phyloP scores from a whole-genome alignment of 2,329 filamentous ascomycete species.

The Stagonosporopsis tanaceti region DNA sequence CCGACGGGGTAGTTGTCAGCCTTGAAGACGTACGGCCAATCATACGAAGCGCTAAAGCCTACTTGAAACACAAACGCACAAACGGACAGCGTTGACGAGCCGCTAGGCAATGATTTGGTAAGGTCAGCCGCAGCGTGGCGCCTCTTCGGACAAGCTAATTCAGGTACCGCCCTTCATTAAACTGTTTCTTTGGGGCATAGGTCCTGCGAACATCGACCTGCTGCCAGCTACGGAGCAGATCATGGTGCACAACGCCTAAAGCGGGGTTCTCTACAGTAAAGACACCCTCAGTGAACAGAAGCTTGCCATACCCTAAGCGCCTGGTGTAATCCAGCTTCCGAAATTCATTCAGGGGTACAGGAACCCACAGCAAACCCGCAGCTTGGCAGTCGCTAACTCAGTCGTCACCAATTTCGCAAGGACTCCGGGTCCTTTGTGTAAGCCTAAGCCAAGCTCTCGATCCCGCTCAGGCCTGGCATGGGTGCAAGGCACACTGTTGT shows the following conservation, averaged over 20 bases:
- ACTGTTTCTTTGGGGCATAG: conserved; percentile 7
- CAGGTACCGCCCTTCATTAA: conserved; percentile 45
- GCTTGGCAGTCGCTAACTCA: conserved; percentile 19
- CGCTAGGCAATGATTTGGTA: conserved; percentile 25
- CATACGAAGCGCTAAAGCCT: conserved; percentile 23
- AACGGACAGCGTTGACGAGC: conserved; percentile 25
- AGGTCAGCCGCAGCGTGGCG: conserved; percentile 39
- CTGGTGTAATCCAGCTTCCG: conserved; percentile 11
- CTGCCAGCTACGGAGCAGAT: conserved; percentile 10
- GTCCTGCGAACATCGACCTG: conserved; percentile 11
- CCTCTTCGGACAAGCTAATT: conserved; percentile 38
- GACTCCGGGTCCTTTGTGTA: conserved; percentile 3
- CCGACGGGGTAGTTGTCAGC: conserved; percentile 33
- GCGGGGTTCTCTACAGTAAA: conserved; percentile 19
- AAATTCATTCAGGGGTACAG: conserved; percentile 15
- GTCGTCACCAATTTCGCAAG: conserved; percentile 23
- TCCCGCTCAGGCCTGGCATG: conserved; percentile 19
- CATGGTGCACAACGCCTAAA: conserved; percentile 21
- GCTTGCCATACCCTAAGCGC: conserved; percentile 1
- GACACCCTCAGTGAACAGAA: not conserved
- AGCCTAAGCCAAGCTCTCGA: conserved; percentile 26
- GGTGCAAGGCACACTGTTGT: conserved; percentile 8
- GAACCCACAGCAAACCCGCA: conserved; percentile 10
- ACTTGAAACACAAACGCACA: conserved; percentile 44
- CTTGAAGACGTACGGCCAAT: conserved; percentile 37